These are phyloP conservation scores for Bimuria novae-zelandiae DNA, from an alignment of 2,329 filamentous ascomycete genomes.

Conservation along the genomic window DNA sequence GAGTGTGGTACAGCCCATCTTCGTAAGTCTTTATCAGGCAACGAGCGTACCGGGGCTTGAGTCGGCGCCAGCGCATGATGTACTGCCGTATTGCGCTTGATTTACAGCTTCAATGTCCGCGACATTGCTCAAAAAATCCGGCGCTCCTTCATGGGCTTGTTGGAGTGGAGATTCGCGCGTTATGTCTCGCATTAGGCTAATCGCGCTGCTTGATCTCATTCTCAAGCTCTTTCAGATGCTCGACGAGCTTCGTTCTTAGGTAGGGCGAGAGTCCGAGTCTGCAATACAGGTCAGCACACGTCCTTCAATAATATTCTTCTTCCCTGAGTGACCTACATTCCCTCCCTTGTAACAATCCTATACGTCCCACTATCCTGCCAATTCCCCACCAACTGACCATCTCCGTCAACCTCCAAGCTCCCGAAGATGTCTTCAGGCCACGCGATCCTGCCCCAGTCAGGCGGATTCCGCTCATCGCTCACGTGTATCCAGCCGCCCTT, in stretches of 20 bases:
- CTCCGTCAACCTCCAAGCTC: slow-evolving; percentile 64
- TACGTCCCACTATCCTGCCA: slow-evolving; percentile 69
- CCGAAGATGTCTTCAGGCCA: slow-evolving; percentile 71
- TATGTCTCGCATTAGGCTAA: background rate
- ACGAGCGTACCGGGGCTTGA: no score
- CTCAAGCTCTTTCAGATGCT: slow-evolving; percentile 46
- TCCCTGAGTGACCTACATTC: slow-evolving; percentile 52
- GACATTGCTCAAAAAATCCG: no score
- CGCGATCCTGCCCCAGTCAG: slow-evolving; percentile 67
- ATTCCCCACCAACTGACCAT: slow-evolving; percentile 61
- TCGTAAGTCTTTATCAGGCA: no score
- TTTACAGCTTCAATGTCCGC: no score
- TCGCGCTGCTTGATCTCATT: slow-evolving; percentile 10
- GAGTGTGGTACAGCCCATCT: no score
- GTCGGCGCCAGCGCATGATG: no score
- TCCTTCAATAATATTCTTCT: background rate
- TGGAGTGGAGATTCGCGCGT: background rate
- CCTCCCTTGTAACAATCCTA: slow-evolving; percentile 63
- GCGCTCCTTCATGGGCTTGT: no score
- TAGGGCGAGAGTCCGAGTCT: slow-evolving; percentile 55
- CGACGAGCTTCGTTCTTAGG: slow-evolving; percentile 55
- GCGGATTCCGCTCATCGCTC: slow-evolving; percentile 63
- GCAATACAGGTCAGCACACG: slow-evolving; percentile 5
- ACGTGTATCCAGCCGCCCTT: slow-evolving; percentile 67
- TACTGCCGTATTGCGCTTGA: no score